Base-by-base conservation (phyloP, 163 green algal species). In the Chloromonas sp. region DNA sequence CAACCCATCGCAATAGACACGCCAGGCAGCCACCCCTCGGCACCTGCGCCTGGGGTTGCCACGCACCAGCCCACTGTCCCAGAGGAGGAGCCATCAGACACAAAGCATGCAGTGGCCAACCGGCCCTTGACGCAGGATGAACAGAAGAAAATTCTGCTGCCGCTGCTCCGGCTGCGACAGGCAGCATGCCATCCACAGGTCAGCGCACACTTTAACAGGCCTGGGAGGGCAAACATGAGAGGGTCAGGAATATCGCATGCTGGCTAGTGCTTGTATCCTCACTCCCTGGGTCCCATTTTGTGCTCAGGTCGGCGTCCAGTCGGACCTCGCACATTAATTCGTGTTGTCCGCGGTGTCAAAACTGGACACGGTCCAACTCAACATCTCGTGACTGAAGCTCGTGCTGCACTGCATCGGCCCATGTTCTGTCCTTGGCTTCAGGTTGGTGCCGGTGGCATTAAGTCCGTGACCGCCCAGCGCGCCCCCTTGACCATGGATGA, bases 101-200 rank as follows among this genome's bases (percentile, higher is more conserved):
- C 36, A 36, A 36, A 36, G 36, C 36, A 36, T 36, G 36, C 36
- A 0, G 86, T 60, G 14, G 82, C 61, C 0, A 80, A 78, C 59
- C 61, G 60, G 0, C 71, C 80, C 13, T 78, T 85, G 66, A 85
- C 82, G 13, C 62, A 85, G 84, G 3, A 61, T 58, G 71, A 84
- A 82, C 14, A 78, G 74, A 78, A 58, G 61, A 70, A 60, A 13
- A 62, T 86, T 79, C 80, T 87, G 85, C 87, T 79, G 85, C 82
- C 70, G 82, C 71, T 81, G 79, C 70, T 78, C 15, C 84, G 81
- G 58, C 91, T 99, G 86, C 91, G 96, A 14, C 96, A 99, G 88
- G 96, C 96, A 2, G 97, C 93, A 89, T 96, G 93, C 90, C 96
- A 99, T 87, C 96, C 96, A 0, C 95, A 98, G 92, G 93, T 96